Evolutionary conservation across 2,329 filamentous ascomycete genomes (phyloP), one percentile per base, ranked within the genome.

Genomic region (Botrytis squamosa): DNA sequence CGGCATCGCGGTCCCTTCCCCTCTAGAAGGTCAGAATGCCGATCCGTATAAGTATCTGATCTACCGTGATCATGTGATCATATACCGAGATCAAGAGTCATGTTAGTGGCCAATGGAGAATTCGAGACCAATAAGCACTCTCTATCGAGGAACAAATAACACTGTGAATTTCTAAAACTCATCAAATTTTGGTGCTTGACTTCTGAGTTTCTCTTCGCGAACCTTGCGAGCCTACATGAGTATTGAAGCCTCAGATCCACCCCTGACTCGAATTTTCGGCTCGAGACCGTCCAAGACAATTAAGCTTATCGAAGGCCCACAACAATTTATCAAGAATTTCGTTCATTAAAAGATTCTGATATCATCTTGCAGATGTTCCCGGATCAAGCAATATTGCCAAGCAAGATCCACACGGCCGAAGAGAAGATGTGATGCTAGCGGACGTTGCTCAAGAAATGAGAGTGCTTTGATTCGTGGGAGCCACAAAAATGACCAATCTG

Each of bases 291-390:
- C 22, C 52, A 49, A 57, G 57, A 29, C 9, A 40, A 62, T 68
- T 62, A 69, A 69, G 71, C 64, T 73, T 73, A 69, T 73, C 64
- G 64, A 62, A 69, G 71, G 22, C 49, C 71, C 71, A 73, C 64
- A 69, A 22, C 42, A 29, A 59, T 55, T 60, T 40, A 44, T 67
- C 42, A 52, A 60, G 40, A 68, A 40, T 73, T 67, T 69, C 14
- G 33, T 10, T 29, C 66, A 59, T n/a, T 29, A 42, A 60, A 29
- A 69, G 42, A 20, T 29, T 73, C 64, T 73, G 71, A 73, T 73
- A 73, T 73, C 71, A 73, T 73, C 64, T 52, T 73, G 71, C 71
- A 73, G 44, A 72, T 44, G 29, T 38, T 62, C 33, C 38, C 38
- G 38, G 22, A 70, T 29, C 40, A 69, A 69, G 55, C 52, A 70